These are phyloP conservation scores for Echium plantagineum DNA, from an alignment of 257 asterid genomes.

Conservation along the genomic window DNA sequence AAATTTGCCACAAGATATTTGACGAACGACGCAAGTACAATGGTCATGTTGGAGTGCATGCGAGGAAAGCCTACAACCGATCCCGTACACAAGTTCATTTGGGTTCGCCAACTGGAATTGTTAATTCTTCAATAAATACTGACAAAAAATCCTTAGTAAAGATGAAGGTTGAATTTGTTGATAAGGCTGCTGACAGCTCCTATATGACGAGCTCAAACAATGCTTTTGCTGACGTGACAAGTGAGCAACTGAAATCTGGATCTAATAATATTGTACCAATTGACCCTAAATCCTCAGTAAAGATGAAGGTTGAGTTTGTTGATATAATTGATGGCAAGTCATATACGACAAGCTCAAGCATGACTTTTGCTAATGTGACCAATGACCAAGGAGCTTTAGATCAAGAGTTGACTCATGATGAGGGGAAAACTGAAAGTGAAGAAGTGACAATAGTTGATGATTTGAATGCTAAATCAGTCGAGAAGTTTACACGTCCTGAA, in stretches of 20 bases:
- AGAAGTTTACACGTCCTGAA: slow-evolving; percentile 29
- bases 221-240: slow-evolving; percentile 21
- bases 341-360: slow-evolving; percentile 31
- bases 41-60: slow-evolving; percentile 68
- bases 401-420: slow-evolving; percentile 24
- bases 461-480: slow-evolving; percentile 21
- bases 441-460: slow-evolving; percentile 20
- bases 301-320: slow-evolving; percentile 16
- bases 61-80: slow-evolving; percentile 22
- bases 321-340: slow-evolving; percentile 15
- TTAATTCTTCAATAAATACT: slow-evolving; percentile 49
- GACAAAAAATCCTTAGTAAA: slow-evolving; percentile 33
- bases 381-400: slow-evolving; percentile 14
- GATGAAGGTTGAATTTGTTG: slow-evolving; percentile 15
- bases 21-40: slow-evolving; percentile 49
- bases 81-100: slow-evolving; percentile 25
- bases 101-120: slow-evolving; percentile 30
- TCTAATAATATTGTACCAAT: slow-evolving; percentile 14
- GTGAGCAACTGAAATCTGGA: slow-evolving; percentile 18
- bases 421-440: slow-evolving; percentile 21
- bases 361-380: slow-evolving; percentile 22
- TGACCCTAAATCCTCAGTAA: slow-evolving; percentile 16
- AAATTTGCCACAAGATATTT: slow-evolving; percentile 60
- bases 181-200: slow-evolving; percentile 14
- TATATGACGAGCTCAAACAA: slow-evolving; percentile 33